Evolutionary conservation across 768 basidiomycete species (phyloP).

Genomic region (Rickenella mellea): DNA sequence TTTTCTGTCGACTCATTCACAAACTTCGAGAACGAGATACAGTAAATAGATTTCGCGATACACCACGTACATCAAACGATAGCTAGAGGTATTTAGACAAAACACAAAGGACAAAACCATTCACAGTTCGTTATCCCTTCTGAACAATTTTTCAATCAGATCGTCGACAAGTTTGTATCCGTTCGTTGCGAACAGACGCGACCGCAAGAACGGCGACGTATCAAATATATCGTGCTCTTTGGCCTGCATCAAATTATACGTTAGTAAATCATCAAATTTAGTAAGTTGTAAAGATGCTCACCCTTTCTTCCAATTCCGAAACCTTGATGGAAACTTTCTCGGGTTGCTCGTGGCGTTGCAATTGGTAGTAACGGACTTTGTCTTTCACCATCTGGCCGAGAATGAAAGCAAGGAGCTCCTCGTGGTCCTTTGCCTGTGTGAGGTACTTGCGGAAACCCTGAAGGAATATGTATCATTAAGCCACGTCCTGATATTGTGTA

Average conservation of each 20-base stretch:
- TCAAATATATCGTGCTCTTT: slow-evolving; percentile 98
- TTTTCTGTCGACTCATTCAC: too few relatives aligned
- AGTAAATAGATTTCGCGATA: too few relatives aligned
- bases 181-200: slow-evolving; percentile 78
- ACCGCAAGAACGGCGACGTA: slow-evolving; percentile 73
- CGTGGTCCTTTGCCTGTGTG: slow-evolving; percentile 90
- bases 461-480: slow-evolving; percentile 1
- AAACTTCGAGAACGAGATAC: too few relatives aligned
- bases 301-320: slow-evolving; percentile 80
- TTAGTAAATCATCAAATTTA: neutral
- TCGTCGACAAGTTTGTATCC: slow-evolving; percentile 71
- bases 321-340: slow-evolving; percentile 67
- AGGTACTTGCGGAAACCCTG: slow-evolving; percentile 97
- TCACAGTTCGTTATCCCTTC: slow-evolving; percentile 12
- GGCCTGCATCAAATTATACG: slow-evolving; percentile 40
- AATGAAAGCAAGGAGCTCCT: slow-evolving; percentile 89
- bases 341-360: slow-evolving; percentile 70
- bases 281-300: slow-evolving; percentile 26
- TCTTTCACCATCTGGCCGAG: slow-evolving; percentile 92
- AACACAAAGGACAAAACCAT: neutral
- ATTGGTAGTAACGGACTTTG: slow-evolving; percentile 75
- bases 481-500: neutral
- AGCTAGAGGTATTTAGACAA: too few relatives aligned
- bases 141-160: slow-evolving; percentile 70
- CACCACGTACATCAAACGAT: too few relatives aligned